A percentile compares a stretch with the other conserved stretches of the same genome.
phyloP scores from a whole-genome alignment of 2,329 filamentous ascomycete genomes.

The Colletotrichum sp. region DNA sequence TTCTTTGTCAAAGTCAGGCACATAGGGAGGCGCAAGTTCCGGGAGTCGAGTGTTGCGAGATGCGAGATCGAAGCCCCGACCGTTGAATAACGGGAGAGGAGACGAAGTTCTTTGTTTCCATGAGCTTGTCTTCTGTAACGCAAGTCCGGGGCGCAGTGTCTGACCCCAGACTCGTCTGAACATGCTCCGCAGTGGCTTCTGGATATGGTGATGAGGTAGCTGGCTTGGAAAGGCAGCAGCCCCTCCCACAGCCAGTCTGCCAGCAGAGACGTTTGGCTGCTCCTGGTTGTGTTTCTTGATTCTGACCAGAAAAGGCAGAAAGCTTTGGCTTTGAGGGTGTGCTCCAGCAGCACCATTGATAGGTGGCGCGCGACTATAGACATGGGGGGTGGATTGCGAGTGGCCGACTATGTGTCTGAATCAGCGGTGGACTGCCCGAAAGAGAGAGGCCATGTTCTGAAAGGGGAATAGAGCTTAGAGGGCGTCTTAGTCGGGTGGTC shows the following conservation, averaged over 20 bases:
- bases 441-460: not conserved
- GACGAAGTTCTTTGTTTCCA: not conserved
- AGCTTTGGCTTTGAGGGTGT: not conserved
- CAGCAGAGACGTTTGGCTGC: not conserved
- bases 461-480: not conserved
- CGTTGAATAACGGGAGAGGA: not conserved
- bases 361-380: not conserved
- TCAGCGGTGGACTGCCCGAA: not conserved
- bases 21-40: not conserved
- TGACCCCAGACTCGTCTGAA: not conserved
- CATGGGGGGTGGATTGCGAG: not conserved
- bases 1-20: not conserved
- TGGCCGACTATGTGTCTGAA: not conserved
- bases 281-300: not conserved
- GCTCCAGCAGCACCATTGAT: not conserved
- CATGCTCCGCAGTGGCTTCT: not conserved
- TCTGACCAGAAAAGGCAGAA: not conserved
- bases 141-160: not conserved
- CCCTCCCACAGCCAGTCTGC: not conserved
- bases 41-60: not conserved
- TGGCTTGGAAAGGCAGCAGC: not conserved
- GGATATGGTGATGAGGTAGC: not conserved
- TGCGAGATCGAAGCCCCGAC: not conserved
- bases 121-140: not conserved
- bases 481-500: not conserved